A percentile compares a stretch with the other conserved stretches of the same genome.
Conservation (phyloP, 2,329 filamentous ascomycete genomes). For the Fusarium virguliforme region DNA sequence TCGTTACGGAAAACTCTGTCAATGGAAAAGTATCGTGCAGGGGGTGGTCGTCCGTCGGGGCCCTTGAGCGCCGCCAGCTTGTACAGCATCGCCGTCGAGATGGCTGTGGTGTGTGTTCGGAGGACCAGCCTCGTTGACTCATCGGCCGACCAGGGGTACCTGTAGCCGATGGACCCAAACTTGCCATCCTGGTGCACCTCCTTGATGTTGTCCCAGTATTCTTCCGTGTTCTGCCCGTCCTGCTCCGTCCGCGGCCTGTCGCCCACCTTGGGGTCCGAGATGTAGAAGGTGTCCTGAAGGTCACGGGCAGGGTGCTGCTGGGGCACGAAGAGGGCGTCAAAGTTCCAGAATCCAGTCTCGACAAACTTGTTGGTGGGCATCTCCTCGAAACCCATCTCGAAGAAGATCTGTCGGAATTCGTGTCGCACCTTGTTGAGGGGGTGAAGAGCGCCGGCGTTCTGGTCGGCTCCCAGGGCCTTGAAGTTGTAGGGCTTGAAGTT, state of each 20-base stretch:
- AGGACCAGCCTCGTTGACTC: constrained; percentile 91
- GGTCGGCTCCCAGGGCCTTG: constrained; percentile 77
- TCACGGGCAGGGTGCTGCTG: constrained; percentile 97
- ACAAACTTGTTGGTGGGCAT: constrained; percentile 97
- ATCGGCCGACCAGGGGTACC: constrained; percentile 92
- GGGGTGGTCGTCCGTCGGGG: constrained; percentile 75
- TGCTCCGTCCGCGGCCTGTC: constrained; percentile 75
- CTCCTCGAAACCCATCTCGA: constrained; percentile 98
- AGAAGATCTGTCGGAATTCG: constrained; percentile 98
- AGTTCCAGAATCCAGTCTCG: constrained; percentile 99
- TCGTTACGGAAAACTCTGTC: constrained; percentile 99
- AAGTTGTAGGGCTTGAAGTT: constrained; percentile 89
- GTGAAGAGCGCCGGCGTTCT: constrained; percentile 74
- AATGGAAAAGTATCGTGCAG: constrained; percentile 97
- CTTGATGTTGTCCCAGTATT: constrained; percentile 91
- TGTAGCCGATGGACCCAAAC: constrained; percentile 95
- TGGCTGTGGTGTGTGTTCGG: constrained; percentile 95
- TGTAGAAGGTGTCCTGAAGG: constrained; percentile 98
- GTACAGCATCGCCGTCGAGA: constrained; percentile 91
- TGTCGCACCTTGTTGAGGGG: constrained; percentile 94
- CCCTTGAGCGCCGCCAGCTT: constrained; percentile 88
- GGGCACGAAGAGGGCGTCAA: constrained; percentile 95
- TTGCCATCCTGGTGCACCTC: constrained; percentile 92
- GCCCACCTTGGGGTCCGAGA: constrained; percentile 86
- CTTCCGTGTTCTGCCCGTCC: constrained; percentile 78